Percentiles rank a stretch among this genome's conserved stretches.
These are phyloP conservation scores for Microsporum canis DNA, from an alignment of 2,329 filamentous ascomycete genomes.

Conservation along the genomic window DNA sequence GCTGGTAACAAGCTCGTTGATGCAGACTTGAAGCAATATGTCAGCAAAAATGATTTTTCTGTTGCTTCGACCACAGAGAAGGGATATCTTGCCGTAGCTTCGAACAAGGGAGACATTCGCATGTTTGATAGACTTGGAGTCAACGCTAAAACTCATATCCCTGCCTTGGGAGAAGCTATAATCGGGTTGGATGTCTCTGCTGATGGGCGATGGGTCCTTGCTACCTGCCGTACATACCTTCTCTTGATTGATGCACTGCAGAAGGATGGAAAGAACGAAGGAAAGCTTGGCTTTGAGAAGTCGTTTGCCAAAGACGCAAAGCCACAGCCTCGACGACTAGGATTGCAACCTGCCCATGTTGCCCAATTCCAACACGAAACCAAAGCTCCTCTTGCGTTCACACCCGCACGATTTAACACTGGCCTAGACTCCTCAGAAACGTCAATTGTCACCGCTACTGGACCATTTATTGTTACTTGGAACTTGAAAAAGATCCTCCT, in stretches of 20 bases:
- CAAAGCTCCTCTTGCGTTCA: constrained; percentile 73
- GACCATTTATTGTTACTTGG: constrained; percentile 96
- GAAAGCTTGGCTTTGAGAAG: constrained; percentile 95
- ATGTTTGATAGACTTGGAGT: constrained; percentile 94
- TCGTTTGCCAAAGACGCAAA: constrained; percentile 86
- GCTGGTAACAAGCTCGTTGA: constrained; percentile 88
- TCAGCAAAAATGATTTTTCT: constrained; percentile 94
- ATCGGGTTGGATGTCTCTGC: constrained; percentile 91
- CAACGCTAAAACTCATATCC: constrained; percentile 94
- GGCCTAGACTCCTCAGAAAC: constrained; percentile 72
- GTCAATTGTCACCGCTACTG: constrained; percentile 91
- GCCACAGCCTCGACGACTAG: constrained; percentile 81
- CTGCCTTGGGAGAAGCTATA: constrained; percentile 87
- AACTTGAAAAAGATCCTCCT: constrained; percentile 78
- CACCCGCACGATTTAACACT: constrained; percentile 85
- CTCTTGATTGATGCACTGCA: constrained; percentile 86
- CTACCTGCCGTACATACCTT: constrained; percentile 87
- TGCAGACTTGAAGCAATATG: constrained; percentile 86
- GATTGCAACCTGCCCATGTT: constrained; percentile 79
- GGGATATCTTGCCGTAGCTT: constrained; percentile 91
- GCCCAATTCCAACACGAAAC: constrained; percentile 98
- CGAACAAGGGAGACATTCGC: constrained; percentile 94
- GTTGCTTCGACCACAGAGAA: constrained; percentile 89
- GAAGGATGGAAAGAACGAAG: constrained; percentile 87
- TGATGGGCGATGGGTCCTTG: constrained; percentile 89